phyloP scores from a whole-genome alignment of 805 yeast species.

The Cyberlindnera bimundalis region DNA sequence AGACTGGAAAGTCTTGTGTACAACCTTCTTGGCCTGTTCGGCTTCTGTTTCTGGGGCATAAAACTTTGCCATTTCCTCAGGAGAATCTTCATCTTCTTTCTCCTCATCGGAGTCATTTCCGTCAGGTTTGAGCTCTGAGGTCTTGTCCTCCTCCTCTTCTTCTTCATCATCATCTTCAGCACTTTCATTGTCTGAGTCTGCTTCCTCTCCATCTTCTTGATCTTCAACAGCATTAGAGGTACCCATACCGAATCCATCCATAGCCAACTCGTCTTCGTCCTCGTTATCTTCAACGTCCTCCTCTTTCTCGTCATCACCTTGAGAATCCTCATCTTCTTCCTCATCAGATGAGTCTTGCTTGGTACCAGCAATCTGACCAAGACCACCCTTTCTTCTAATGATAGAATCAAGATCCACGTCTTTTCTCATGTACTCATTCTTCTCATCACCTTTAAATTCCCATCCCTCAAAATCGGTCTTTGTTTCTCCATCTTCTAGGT shows the following conservation, averaged over 20 bases:
- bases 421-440: slow-evolving; percentile 31
- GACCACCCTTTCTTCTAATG: slow-evolving; percentile 82
- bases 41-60: slow-evolving; percentile 59
- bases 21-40: slow-evolving; percentile 46
- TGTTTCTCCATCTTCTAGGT: slow-evolving; percentile 54
- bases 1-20: slow-evolving; percentile 67
- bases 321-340: slow-evolving; percentile 34
- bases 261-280: slow-evolving; percentile 40
- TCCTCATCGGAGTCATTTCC: slow-evolving; percentile 34
- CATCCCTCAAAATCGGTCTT: slow-evolving; percentile 64
- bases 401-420: slow-evolving; percentile 87
- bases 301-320: slow-evolving; percentile 36
- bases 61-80: slow-evolving; percentile 78
- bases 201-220: slow-evolving; percentile 33
- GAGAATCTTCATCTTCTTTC: slow-evolving; percentile 55
- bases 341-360: slow-evolving; percentile 36
- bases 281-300: slow-evolving; percentile 33
- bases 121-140: slow-evolving; percentile 29
- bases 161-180: slow-evolving; percentile 20
- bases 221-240: slow-evolving; percentile 28
- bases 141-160: slow-evolving; percentile 28
- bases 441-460: slow-evolving; percentile 65
- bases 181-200: slow-evolving; percentile 34
- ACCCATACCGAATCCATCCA: slow-evolving; percentile 45
- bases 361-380: slow-evolving; percentile 49